Evolutionary conservation across 78 protist species (phyloP).

Genomic region (Dictyostelium intermedium): DNA sequence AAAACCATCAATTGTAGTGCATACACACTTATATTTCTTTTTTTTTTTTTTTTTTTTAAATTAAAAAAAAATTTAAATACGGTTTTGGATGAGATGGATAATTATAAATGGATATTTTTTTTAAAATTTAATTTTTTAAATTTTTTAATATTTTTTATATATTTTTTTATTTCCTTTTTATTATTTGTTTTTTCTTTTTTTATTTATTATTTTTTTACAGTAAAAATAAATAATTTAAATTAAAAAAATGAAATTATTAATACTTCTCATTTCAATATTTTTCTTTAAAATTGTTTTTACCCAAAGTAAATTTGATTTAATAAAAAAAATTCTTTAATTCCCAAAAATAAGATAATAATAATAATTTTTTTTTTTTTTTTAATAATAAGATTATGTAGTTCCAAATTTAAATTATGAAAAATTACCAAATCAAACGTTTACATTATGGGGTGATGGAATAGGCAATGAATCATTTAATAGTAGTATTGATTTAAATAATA

Average conservation of each 20-base stretch:
- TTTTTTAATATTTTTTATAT: no score
- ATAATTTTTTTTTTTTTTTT: no score
- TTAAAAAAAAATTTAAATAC: background rate
- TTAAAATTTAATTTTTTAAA: no score
- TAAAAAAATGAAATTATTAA: background rate
- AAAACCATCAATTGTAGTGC: no score
- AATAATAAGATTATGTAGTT: background rate
- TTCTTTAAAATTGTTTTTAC: background rate
- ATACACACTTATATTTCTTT: no score
- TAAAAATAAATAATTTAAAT: no score
- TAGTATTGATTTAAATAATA: background rate
- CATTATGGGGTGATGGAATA: background rate
- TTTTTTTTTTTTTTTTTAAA: no score
- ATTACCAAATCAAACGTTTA: background rate
- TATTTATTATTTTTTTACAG: background rate
- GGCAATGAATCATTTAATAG: background rate
- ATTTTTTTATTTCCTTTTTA: background rate
- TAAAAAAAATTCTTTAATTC: no score
- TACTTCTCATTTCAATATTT: background rate
- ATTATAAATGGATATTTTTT: no score
- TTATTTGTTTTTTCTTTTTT: background rate
- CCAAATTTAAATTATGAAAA: slow-evolving; percentile 5
- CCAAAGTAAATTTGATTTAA: background rate
- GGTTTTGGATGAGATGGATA: background rate
- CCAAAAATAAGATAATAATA: no score